Percentiles rank a stretch among this genome's conserved stretches.
phyloP scores from a whole-genome alignment of 164 flowering plant genomes.

The Magnolia kwangsiensis region DNA sequence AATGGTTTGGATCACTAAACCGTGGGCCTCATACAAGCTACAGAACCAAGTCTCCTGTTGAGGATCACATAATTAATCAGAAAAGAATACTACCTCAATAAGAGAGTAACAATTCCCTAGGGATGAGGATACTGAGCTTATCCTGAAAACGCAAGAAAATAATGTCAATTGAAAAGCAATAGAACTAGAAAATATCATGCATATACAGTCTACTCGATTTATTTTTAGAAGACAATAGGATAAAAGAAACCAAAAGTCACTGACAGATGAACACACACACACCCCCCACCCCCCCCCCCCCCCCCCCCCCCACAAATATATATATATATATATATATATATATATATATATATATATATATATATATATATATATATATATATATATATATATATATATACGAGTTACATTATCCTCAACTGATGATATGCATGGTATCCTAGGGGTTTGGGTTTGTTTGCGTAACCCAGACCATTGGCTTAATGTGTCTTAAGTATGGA shows the following conservation, averaged over 20 bases:
- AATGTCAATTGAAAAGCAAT: background rate
- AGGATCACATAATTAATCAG: background rate
- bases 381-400: too few relatives aligned
- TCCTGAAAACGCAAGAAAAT: conserved; percentile 18
- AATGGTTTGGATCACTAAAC: background rate
- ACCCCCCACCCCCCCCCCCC: too few relatives aligned
- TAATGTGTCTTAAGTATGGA: too few relatives aligned
- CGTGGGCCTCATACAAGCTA: background rate
- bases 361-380: too few relatives aligned
- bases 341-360: too few relatives aligned
- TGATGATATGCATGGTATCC: too few relatives aligned
- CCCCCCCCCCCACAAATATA: too few relatives aligned
- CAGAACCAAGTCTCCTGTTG: background rate
- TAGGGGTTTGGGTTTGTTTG: too few relatives aligned
- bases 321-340: too few relatives aligned
- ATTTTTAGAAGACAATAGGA: background rate
- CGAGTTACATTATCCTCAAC: too few relatives aligned
- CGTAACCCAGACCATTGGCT: too few relatives aligned
- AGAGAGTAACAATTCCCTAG: conserved; percentile 34
- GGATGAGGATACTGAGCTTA: conserved; percentile 24
- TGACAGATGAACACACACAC: too few relatives aligned
- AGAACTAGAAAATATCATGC: background rate
- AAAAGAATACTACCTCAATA: conserved; percentile 26
- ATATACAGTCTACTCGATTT: background rate
- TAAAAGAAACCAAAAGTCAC: background rate